phyloP scores from a whole-genome alignment of 495 filamentous ascomycete species.

The Oidiodendron maius region DNA sequence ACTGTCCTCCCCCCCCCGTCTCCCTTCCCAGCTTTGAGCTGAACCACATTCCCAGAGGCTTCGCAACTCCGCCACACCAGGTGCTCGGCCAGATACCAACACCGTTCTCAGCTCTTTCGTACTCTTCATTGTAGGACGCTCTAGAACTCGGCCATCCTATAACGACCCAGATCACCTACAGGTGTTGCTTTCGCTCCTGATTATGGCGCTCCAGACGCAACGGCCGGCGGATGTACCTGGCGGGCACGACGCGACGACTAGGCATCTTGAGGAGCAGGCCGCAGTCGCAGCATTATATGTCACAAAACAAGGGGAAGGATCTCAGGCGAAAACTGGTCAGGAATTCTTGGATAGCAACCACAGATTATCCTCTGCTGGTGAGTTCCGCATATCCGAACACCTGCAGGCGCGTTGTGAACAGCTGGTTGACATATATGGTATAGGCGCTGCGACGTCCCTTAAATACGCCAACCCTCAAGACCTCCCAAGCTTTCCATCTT shows the following conservation, averaged over 20 bases:
- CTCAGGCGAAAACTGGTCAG: slow-evolving; percentile 11
- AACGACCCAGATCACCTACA: too few species aligned
- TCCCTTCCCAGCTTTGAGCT: too few species aligned
- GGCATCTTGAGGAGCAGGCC: slow-evolving; percentile 26
- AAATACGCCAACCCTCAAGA: slow-evolving; percentile 63
- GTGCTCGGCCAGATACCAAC: too few species aligned
- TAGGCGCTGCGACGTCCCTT: slow-evolving; percentile 54
- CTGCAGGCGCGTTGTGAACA: neutral
- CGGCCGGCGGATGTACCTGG: slow-evolving; percentile 2
- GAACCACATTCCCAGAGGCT: too few species aligned
- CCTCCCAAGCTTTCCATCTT: slow-evolving; percentile 59
- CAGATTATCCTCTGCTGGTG: slow-evolving; percentile 49
- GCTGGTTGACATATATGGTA: neutral
- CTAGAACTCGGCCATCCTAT: too few species aligned
- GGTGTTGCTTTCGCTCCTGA: too few species aligned
- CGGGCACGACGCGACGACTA: slow-evolving; percentile 8
- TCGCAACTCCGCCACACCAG: too few species aligned
- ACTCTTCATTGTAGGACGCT: too few species aligned
- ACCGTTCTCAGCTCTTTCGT: too few species aligned
- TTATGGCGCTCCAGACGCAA: neutral
- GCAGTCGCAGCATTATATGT: slow-evolving; percentile 36
- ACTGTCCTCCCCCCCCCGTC: too few species aligned
- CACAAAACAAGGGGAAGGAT: slow-evolving; percentile 18
- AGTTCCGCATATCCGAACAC: slow-evolving; percentile 14
- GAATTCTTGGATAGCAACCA: slow-evolving; percentile 36